A percentile compares a stretch with the other conserved stretches of the same genome.
These are phyloP conservation scores for Funneliformis mosseae DNA, from an alignment of 192 early-diverging fungal species.

Conservation along the genomic window DNA sequence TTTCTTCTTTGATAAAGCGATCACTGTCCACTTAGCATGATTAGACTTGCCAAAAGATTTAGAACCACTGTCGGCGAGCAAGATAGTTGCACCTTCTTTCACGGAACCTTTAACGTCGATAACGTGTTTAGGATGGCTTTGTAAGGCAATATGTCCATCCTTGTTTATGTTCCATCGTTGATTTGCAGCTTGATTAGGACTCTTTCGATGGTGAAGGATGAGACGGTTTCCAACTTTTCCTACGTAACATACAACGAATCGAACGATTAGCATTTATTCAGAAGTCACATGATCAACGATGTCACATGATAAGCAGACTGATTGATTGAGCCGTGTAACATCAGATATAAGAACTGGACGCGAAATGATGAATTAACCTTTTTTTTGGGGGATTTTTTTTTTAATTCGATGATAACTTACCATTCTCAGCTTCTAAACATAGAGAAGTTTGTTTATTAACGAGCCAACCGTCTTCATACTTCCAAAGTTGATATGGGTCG, in stretches of 20 bases:
- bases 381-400: too few relatives aligned
- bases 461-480: conserved; percentile 17
- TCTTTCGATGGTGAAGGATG: not conserved
- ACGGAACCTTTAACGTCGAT: conserved; percentile 20
- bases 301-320: too few relatives aligned
- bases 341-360: too few relatives aligned
- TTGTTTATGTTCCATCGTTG: conserved; percentile 26
- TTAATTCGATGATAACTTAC: conserved; percentile 12
- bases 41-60: not conserved
- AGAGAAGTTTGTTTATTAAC: conserved; percentile 7
- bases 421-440: conserved; percentile 6
- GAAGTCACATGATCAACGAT: not conserved
- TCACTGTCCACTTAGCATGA: not conserved
- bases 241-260: not conserved
- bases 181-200: not conserved
- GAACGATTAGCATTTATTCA: not conserved
- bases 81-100: conserved; percentile 12
- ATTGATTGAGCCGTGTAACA: too few relatives aligned
- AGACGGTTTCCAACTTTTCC: conserved; percentile 10
- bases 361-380: too few relatives aligned
- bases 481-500: conserved; percentile 22
- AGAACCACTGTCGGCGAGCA: not conserved
- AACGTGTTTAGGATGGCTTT: conserved; percentile 8
- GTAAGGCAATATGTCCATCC: conserved; percentile 26
- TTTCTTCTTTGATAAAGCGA: not conserved